These are phyloP conservation scores for Boletus smithii DNA, from an alignment of 1,284 basidiomycete species.

Conservation along the genomic window DNA sequence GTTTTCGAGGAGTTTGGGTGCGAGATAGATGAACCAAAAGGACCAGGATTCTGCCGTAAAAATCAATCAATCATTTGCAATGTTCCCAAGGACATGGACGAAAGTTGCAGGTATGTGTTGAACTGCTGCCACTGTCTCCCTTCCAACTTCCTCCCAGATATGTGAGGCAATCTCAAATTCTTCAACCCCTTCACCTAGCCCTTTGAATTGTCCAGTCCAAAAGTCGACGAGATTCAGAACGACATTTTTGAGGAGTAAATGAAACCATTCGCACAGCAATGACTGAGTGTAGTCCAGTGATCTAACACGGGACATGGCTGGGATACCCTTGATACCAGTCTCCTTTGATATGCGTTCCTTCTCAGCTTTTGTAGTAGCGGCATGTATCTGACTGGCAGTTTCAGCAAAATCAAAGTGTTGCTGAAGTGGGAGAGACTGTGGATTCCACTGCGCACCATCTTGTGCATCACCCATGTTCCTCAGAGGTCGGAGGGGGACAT, in stretches of 20 bases:
- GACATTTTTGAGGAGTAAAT: constrained; percentile 31
- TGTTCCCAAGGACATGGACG: constrained; percentile 3
- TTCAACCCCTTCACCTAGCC: constrained; percentile 18
- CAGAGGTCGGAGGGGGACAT: background rate
- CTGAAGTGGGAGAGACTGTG: background rate
- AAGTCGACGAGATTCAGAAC: constrained; percentile 24
- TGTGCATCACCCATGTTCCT: background rate
- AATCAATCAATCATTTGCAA: background rate
- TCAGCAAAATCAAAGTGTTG: background rate
- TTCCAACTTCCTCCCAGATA: constrained; percentile 25
- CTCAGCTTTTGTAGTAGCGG: constrained; percentile 2
- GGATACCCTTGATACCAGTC: constrained; percentile 26
- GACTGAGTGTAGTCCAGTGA: constrained; percentile 22
- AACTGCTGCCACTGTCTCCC: constrained; percentile 8
- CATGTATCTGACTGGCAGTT: background rate
- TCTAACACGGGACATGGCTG: constrained; percentile 16
- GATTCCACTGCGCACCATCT: background rate
- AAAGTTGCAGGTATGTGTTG: constrained; percentile 7
- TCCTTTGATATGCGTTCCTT: constrained; percentile 18
- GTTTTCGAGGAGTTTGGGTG: constrained; percentile 8
- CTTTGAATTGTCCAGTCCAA: constrained; percentile 34
- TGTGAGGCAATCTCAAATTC: constrained; percentile 14
- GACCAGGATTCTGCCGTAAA: constrained; percentile 1
- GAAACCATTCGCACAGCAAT: constrained; percentile 34
- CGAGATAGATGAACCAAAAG: constrained; percentile 13